phyloP scores from a whole-genome alignment of 345 rosid genomes.

The Rhizophora mangle region DNA sequence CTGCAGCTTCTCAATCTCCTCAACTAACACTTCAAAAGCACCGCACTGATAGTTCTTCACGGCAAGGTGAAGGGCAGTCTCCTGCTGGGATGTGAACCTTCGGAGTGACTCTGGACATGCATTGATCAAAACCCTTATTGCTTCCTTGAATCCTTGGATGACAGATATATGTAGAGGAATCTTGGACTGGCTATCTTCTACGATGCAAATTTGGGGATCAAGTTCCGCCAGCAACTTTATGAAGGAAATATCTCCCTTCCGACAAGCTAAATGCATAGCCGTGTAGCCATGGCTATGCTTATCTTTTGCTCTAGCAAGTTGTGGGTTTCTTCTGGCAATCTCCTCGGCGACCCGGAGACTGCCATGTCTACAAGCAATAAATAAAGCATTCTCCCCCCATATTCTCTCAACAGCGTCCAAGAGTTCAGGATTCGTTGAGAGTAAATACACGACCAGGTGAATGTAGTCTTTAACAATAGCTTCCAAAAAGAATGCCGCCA shows the following conservation, averaged over 20 bases:
- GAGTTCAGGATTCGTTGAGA: neutral
- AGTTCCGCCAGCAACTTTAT: neutral
- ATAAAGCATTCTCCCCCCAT: neutral
- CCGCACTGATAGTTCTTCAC: neutral
- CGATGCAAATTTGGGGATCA: neutral
- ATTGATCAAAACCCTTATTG: neutral
- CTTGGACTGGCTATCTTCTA: neutral
- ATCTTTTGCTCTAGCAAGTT: neutral
- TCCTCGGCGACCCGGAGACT: neutral
- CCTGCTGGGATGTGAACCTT: neutral
- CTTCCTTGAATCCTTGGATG: neutral
- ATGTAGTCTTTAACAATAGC: neutral
- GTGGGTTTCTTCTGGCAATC: neutral
- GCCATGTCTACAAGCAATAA: conserved; percentile 1
- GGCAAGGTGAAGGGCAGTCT: conserved; percentile 18
- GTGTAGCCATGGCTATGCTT: neutral
- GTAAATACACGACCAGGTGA: neutral
- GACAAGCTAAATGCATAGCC: neutral
- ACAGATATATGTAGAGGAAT: conserved; percentile 8
- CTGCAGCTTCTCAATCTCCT: neutral
- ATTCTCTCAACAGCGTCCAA: neutral
- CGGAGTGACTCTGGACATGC: neutral
- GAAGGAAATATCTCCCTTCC: neutral
- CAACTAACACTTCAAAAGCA: conserved; percentile 9
- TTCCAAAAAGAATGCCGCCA: neutral